phyloP scores from a whole-genome alignment of 768 basidiomycete species.

The Phallus indusiatus region DNA sequence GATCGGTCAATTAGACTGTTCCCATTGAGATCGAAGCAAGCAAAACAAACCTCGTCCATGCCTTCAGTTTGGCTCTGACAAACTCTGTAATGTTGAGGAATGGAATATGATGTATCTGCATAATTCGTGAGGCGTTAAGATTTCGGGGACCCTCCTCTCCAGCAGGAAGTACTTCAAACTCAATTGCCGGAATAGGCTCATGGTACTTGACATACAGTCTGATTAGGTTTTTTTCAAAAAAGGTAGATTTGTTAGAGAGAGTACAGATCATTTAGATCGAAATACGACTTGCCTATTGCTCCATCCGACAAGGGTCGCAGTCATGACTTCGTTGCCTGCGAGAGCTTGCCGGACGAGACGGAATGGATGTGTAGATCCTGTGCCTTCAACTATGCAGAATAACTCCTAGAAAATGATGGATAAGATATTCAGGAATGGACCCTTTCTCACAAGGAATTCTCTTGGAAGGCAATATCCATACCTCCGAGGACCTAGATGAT shows the following conservation, averaged over 20 bases:
- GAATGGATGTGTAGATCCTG: slow-evolving; percentile 59
- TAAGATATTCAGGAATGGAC: background rate
- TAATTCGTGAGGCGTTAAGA: slow-evolving; percentile 58
- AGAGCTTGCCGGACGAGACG: slow-evolving; percentile 72
- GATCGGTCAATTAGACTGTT: background rate
- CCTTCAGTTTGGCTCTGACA: slow-evolving; percentile 73
- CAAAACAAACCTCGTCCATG: slow-evolving; percentile 64
- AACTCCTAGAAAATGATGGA: slow-evolving; percentile 52
- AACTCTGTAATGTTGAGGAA: slow-evolving; percentile 84
- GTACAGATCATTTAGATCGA: background rate
- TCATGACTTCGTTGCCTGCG: slow-evolving; percentile 52
- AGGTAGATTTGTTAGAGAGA: background rate
- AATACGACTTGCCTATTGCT: slow-evolving; percentile 55
- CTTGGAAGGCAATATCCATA: slow-evolving; percentile 20
- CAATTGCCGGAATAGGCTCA: slow-evolving; percentile 66
- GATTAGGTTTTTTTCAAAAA: slow-evolving; percentile 6
- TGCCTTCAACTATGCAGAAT: slow-evolving; percentile 73
- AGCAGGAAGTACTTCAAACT: slow-evolving; percentile 80
- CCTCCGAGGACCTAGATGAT: slow-evolving; percentile 55
- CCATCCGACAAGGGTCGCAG: slow-evolving; percentile 72
- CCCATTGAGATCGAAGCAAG: background rate
- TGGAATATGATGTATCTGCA: slow-evolving; percentile 60
- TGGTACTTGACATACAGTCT: slow-evolving; percentile 73
- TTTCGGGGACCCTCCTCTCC: slow-evolving; percentile 74
- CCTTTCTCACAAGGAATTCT: background rate